Conservation (phyloP, 805 yeast genomes). For the Wickerhamiella shivajii region DNA sequence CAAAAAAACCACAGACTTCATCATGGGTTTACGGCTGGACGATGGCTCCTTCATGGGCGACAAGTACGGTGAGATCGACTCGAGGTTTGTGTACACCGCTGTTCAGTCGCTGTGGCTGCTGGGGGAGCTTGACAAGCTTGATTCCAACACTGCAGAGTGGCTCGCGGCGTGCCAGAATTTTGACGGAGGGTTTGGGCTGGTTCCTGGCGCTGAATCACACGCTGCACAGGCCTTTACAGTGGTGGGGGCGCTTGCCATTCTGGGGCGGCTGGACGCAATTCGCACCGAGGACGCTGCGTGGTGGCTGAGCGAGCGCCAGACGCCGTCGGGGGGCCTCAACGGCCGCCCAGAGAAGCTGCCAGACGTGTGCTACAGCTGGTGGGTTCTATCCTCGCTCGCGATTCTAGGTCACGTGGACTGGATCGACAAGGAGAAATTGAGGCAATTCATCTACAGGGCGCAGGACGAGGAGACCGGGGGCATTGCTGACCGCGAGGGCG, state of each 20-base stretch:
- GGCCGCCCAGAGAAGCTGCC: constrained; percentile 94
- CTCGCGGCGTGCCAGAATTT: constrained; percentile 64
- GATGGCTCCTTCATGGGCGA: constrained; percentile 83
- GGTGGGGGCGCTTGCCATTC: constrained; percentile 63
- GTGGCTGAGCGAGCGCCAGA: constrained; percentile 90
- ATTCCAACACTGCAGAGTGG: constrained; percentile 48
- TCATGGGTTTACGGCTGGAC: constrained; percentile 33
- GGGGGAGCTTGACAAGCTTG: constrained; percentile 39
- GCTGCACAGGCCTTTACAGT: constrained; percentile 72
- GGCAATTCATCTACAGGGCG: constrained; percentile 51
- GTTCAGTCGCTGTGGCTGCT: constrained; percentile 58
- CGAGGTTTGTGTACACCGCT: constrained; percentile 78
- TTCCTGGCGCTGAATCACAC: constrained; percentile 92
- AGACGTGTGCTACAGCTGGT: constrained; percentile 97
- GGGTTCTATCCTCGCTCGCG: constrained; percentile 73
- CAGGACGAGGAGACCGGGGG: constrained; percentile 81
- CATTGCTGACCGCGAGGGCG: constrained; percentile 79
- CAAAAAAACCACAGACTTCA: constrained; percentile 24
- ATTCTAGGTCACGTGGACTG: constrained; percentile 55
- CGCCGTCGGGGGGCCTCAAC: constrained; percentile 76
- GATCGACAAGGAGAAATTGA: constrained; percentile 55
- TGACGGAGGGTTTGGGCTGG: constrained; percentile 91
- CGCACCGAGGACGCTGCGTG: constrained; percentile 35
- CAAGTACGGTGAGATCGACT: constrained; percentile 79
- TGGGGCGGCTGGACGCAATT: constrained; percentile 38